These are phyloP conservation scores for Calycina marina DNA, from an alignment of 2,329 filamentous ascomycete genomes.

Conservation along the genomic window DNA sequence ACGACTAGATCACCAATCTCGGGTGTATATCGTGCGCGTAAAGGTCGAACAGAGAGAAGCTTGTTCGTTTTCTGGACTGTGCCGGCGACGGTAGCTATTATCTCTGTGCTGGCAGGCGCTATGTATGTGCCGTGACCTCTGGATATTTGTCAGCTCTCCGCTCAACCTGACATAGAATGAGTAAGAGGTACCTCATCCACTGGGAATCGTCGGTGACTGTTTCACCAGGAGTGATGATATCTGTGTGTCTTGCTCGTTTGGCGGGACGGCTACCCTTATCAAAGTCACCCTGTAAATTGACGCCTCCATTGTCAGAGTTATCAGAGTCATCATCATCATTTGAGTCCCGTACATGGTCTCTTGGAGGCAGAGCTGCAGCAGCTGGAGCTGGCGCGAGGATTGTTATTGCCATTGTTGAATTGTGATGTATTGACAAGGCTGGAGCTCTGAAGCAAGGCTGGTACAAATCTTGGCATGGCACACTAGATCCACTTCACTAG, in stretches of 20 bases:
- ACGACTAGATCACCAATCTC: constrained; percentile 95
- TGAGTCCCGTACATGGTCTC: constrained; percentile 8
- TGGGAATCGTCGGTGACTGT: constrained; percentile 81
- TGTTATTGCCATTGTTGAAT: constrained; percentile 21
- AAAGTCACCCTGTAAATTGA: constrained; percentile 21
- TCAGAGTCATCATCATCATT: too few species aligned
- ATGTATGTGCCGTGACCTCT: constrained; percentile 90
- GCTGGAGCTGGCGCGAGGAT: constrained; percentile 21
- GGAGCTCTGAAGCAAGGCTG: constrained; percentile 1
- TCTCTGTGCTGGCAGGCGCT: constrained; percentile 45
- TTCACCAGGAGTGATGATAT: constrained; percentile 77
- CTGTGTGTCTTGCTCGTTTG: constrained; percentile 26
- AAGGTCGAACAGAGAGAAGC: constrained; percentile 76
- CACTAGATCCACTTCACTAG: too few species aligned
- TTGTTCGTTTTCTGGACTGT: constrained; percentile 92
- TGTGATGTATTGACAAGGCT: background rate
- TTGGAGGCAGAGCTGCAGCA: too few species aligned
- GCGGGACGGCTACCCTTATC: constrained; percentile 29
- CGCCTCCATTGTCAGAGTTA: constrained; percentile 20
- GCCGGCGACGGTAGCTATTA: constrained; percentile 81
- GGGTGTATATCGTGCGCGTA: constrained; percentile 85
- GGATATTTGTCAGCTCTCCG: constrained; percentile 12
- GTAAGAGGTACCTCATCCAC: constrained; percentile 63
- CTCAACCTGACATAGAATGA: background rate
- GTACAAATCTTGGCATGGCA: too few species aligned